These are phyloP conservation scores for Prunus yedoensis DNA, from an alignment of 331 rosid genomes.

Conservation along the genomic window DNA sequence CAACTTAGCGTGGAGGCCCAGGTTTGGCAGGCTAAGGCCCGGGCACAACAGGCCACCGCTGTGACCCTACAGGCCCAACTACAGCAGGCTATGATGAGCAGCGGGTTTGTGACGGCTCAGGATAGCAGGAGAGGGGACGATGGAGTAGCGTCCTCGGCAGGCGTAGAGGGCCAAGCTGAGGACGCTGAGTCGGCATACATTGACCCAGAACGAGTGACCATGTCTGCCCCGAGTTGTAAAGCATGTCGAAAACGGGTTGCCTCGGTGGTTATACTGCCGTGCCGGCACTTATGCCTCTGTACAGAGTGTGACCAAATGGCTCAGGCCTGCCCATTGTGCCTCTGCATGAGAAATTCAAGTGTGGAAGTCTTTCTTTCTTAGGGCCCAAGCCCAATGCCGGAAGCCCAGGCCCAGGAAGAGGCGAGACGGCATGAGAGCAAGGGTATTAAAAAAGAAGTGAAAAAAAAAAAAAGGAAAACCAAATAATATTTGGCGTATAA, in stretches of 20 bases:
- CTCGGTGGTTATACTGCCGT: constrained; percentile 72
- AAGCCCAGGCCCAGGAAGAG: constrained; percentile 11
- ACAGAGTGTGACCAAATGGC: constrained; percentile 64
- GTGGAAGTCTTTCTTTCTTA: constrained; percentile 67
- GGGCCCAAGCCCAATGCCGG: constrained; percentile 33
- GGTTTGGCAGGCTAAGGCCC: constrained; percentile 81
- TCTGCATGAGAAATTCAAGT: constrained; percentile 62
- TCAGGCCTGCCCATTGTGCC: constrained; percentile 80
- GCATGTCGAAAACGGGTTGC: constrained; percentile 68
- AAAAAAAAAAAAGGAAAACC: constrained; percentile 21
- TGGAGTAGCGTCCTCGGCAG: constrained; percentile 42
- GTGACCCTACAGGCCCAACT: constrained; percentile 69
- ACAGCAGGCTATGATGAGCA: constrained; percentile 61
- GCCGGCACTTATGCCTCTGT: constrained; percentile 85
- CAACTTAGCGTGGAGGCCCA: constrained; percentile 69
- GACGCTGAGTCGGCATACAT: constrained; percentile 82
- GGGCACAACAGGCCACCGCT: constrained; percentile 70
- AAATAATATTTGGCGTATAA: constrained; percentile 32
- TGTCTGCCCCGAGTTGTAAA: constrained; percentile 60
- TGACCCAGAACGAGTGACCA: constrained; percentile 66
- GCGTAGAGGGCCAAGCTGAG: constrained; percentile 56
- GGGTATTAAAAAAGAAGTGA: neutral
- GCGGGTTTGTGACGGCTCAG: constrained; percentile 26
- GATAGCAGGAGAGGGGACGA: constrained; percentile 36
- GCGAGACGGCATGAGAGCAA: constrained; percentile 1